Conservation (phyloP, 495 filamentous ascomycete genomes). For the Apodospora peruviana region DNA sequence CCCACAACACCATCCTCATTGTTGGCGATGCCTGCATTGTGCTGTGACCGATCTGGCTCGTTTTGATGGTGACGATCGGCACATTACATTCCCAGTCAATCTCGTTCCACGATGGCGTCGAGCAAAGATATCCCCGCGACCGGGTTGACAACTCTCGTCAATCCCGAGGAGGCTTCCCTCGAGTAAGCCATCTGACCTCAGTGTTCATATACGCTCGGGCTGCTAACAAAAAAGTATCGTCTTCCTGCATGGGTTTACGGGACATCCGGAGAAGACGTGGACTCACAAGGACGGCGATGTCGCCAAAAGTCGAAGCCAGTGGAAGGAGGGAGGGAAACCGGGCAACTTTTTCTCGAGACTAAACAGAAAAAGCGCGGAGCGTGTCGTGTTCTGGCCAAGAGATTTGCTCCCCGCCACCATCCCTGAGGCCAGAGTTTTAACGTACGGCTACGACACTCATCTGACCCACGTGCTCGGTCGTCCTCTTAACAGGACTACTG, state of each 20-base stretch:
- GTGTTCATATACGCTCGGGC: background rate
- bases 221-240: constrained; percentile 14
- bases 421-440: constrained; percentile 40
- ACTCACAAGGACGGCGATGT: constrained; percentile 12
- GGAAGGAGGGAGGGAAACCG: constrained; percentile 10
- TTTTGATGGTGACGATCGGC: no score
- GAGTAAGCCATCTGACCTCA: constrained; percentile 15
- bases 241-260: constrained; percentile 34
- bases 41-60: no score
- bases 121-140: background rate
- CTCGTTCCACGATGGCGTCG: no score
- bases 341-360: background rate
- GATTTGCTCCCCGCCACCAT: constrained; percentile 41
- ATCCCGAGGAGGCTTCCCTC: constrained; percentile 9
- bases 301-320: background rate
- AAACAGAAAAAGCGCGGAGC: no score
- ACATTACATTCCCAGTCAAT: no score
- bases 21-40: no score
- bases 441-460: constrained; percentile 47
- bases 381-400: constrained; percentile 38
- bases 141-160: constrained; percentile 11
- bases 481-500: constrained; percentile 19
- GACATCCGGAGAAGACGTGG: constrained; percentile 30
- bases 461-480: constrained; percentile 23
- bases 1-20: no score